A percentile compares a stretch with the other conserved stretches of the same genome.
phyloP scores from a whole-genome alignment of 768 basidiomycete genomes.

The Xerocomus spinulosus region DNA sequence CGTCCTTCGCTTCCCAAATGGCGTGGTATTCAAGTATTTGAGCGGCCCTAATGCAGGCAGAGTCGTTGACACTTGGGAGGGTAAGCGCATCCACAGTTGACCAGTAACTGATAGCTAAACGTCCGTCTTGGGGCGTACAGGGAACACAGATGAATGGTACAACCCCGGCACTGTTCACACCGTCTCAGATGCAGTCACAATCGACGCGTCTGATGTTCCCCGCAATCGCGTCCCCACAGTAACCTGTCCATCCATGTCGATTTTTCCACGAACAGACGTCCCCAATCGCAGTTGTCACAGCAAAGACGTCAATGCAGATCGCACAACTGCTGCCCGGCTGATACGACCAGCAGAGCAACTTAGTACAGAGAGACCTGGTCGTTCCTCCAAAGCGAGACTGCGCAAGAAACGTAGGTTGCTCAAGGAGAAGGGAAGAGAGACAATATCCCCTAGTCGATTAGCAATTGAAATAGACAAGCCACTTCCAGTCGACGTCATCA shows the following conservation, averaged over 20 bases:
- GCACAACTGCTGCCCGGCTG: neutral
- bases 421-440: constrained; percentile 10
- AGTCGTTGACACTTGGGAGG: constrained; percentile 39
- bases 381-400: neutral
- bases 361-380: neutral
- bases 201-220: constrained; percentile 3
- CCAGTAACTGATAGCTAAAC: neutral
- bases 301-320: neutral
- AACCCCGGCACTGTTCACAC: constrained; percentile 10
- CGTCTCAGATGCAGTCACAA: constrained; percentile 10
- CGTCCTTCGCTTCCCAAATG: constrained; percentile 39
- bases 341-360: neutral
- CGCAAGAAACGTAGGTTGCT: constrained; percentile 16
- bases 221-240: neutral
- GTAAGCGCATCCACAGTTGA: constrained; percentile 23
- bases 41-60: constrained; percentile 25
- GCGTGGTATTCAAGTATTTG: constrained; percentile 39
- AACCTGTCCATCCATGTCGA: neutral
- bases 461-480: neutral
- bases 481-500: neutral
- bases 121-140: constrained; percentile 4
- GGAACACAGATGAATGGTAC: constrained; percentile 25
- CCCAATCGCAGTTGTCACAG: neutral
- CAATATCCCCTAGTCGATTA: neutral
- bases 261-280: neutral